Conservation (phyloP, 257 asterid genomes). For the Nicotiana tabacum region DNA sequence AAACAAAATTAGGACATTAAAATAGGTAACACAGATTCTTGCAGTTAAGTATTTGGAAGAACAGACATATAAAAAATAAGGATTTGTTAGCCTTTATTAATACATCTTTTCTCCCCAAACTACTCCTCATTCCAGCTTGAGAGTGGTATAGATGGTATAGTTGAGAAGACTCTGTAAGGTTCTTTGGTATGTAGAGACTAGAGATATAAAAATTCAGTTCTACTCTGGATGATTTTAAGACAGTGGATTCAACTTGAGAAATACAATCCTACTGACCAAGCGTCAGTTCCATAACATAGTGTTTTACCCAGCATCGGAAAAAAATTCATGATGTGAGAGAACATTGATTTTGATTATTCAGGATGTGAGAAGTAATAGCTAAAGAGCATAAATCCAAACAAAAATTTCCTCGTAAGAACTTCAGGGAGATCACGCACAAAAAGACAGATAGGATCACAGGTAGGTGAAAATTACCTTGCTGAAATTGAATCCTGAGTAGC, state of each 20-base stretch:
- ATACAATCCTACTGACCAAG: conserved; percentile 1
- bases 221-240: neutral
- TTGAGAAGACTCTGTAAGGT: neutral
- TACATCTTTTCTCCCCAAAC: neutral
- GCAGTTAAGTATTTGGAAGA: neutral
- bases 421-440: neutral
- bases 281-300: neutral
- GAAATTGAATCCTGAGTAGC: conserved; percentile 97
- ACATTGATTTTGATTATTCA: neutral
- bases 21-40: neutral
- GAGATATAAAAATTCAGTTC: neutral
- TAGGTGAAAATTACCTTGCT: conserved; percentile 42
- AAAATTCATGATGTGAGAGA: neutral
- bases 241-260: neutral
- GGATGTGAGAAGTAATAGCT: neutral
- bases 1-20: neutral
- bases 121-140: neutral
- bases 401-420: neutral
- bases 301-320: neutral
- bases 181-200: neutral
- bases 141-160: neutral
- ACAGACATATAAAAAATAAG: neutral
- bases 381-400: neutral
- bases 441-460: neutral
- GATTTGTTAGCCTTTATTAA: neutral